phyloP scores from a whole-genome alignment of 345 rosid species.

The Brassica carinata region DNA sequence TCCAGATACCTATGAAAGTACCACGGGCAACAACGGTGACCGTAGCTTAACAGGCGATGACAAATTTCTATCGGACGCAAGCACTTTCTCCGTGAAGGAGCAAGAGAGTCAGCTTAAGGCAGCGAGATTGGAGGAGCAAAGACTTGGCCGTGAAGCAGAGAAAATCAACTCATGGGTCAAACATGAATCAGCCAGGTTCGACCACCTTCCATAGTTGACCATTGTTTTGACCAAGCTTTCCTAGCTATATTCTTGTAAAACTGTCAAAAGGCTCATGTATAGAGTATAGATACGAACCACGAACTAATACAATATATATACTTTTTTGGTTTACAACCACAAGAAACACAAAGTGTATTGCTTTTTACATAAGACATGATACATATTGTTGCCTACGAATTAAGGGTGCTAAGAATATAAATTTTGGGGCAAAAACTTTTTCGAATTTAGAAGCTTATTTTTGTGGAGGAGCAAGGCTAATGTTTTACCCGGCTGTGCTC shows the following conservation, averaged over 20 bases:
- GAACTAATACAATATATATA: background rate
- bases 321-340: no score
- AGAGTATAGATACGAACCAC: background rate
- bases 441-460: no score
- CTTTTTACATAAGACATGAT: no score
- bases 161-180: conserved; percentile 34
- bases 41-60: conserved; percentile 16
- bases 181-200: conserved; percentile 39
- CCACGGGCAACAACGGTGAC: background rate
- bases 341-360: no score
- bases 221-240: conserved; percentile 9
- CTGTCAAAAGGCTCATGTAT: background rate
- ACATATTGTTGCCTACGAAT: background rate
- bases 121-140: conserved; percentile 27
- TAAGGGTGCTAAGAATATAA: background rate
- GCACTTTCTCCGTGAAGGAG: conserved; percentile 33
- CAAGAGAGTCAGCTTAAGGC: conserved; percentile 33
- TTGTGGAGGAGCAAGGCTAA: no score
- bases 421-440: no score
- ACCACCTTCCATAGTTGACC: conserved; percentile 36
- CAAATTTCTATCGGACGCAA: conserved; percentile 28
- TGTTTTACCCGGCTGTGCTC: no score
- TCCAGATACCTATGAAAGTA: conserved; percentile 12
- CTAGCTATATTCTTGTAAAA: conserved; percentile 6
- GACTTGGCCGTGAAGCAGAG: conserved; percentile 39